Percentiles rank a stretch among this genome's conserved stretches.
Conservation (phyloP, 768 basidiomycete genomes). For the Boletus bicolor region DNA sequence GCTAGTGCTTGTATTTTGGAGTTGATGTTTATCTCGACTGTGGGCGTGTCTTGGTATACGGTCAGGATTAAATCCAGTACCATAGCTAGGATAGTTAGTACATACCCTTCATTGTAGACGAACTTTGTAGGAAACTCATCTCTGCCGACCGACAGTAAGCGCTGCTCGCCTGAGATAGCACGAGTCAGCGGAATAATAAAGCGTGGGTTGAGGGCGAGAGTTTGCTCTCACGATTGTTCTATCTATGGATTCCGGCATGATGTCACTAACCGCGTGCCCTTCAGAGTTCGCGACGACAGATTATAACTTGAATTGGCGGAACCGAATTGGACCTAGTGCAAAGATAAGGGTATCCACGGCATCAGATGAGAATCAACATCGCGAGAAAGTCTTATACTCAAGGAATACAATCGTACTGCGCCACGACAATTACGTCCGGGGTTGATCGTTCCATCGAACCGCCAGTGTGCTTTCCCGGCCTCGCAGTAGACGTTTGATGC, state of each 20-base stretch:
- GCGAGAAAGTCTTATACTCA: background rate
- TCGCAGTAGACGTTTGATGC: background rate
- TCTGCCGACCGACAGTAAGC: background rate
- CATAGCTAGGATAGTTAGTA: background rate
- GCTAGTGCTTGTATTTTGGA: conserved; percentile 13
- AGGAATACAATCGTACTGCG: background rate
- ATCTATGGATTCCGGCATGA: background rate
- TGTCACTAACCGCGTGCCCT: background rate
- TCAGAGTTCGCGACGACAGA: background rate
- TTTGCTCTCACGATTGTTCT: background rate
- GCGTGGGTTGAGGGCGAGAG: background rate
- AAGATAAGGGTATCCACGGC: background rate
- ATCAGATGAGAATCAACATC: background rate
- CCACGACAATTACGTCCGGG: background rate
- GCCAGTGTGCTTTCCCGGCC: background rate
- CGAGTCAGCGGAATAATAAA: background rate
- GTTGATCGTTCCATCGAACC: background rate
- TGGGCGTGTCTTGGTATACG: background rate
- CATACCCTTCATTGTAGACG: conserved; percentile 1
- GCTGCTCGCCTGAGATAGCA: background rate
- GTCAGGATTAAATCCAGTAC: background rate
- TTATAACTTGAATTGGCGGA: background rate
- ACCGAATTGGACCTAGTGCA: background rate
- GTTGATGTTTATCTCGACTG: background rate
- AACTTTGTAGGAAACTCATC: conserved; percentile 1